phyloP scores from a whole-genome alignment of 2,329 filamentous ascomycete species.

The Chrysosporium keratinophilum region DNA sequence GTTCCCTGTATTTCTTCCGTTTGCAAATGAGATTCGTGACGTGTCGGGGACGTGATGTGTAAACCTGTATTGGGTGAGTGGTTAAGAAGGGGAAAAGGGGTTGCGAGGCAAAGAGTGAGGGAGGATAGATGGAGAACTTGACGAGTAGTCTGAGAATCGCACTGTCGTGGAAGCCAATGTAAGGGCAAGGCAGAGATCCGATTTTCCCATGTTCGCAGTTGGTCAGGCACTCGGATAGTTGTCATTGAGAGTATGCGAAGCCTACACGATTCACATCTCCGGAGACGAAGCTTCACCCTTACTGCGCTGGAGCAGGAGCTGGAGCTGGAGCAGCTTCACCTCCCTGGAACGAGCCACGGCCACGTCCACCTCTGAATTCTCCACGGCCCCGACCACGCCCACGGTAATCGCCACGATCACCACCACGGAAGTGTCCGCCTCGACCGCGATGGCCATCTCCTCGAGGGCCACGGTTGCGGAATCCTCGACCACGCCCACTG shows the following conservation, averaged over 20 bases:
- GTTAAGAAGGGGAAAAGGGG: background rate
- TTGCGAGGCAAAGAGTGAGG: background rate
- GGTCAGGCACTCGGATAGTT: background rate
- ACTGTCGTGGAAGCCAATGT: too few relatives aligned
- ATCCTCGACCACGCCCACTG: slow-evolving; percentile 29
- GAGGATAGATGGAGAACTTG: too few relatives aligned
- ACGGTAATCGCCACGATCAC: slow-evolving; percentile 27
- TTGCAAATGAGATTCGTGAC: slow-evolving; percentile 1
- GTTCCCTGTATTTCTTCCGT: slow-evolving; percentile 3
- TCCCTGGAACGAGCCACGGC: slow-evolving; percentile 26
- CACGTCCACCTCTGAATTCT: slow-evolving; percentile 26
- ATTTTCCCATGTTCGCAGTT: background rate
- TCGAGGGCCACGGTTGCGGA: slow-evolving; percentile 27
- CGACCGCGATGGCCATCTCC: slow-evolving; percentile 31
- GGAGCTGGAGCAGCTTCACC: slow-evolving; percentile 16
- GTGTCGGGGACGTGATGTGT: background rate
- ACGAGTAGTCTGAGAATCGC: too few relatives aligned
- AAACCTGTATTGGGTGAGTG: background rate
- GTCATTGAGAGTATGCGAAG: background rate
- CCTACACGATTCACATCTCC: background rate
- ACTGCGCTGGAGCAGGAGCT: slow-evolving; percentile 1
- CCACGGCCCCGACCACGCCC: slow-evolving; percentile 31
- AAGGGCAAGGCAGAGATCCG: too few relatives aligned
- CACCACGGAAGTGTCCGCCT: slow-evolving; percentile 21
- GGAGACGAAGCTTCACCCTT: background rate